A percentile compares a stretch with the other conserved stretches of the same genome.
phyloP scores from a whole-genome alignment of 176 grass and related monocot genomes.

The Sorghum bicolor region DNA sequence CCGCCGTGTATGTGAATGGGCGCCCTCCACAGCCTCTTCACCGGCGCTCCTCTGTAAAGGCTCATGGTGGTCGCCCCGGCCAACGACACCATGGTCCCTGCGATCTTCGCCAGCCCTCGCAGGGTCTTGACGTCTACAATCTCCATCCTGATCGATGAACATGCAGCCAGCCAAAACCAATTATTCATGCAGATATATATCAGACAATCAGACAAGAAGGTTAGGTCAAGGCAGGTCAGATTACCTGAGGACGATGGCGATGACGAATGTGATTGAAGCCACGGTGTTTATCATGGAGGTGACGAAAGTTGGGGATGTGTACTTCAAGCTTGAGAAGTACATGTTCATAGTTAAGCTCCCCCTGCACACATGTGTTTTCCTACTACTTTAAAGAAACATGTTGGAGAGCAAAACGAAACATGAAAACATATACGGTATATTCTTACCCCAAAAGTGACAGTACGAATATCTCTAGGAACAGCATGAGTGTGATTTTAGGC shows the following conservation, averaged over 20 bases:
- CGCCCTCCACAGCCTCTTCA: slow-evolving; percentile 45
- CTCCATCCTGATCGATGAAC: slow-evolving; percentile 46
- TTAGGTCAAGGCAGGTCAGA: too few relatives aligned
- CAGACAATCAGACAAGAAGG: too few relatives aligned
- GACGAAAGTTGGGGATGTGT: slow-evolving; percentile 84
- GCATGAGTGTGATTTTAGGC: slow-evolving; percentile 66
- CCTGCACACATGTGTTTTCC: slow-evolving; percentile 39
- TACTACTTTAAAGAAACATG: too few relatives aligned
- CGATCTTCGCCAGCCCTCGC: slow-evolving; percentile 56
- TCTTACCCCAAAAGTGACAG: slow-evolving; percentile 84
- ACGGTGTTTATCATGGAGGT: slow-evolving; percentile 65
- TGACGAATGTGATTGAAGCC: slow-evolving; percentile 76
- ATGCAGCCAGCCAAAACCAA: too few relatives aligned
- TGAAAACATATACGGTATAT: neutral
- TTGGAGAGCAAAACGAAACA: neutral
- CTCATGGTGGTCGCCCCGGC: slow-evolving; percentile 84
- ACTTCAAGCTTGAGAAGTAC: slow-evolving; percentile 83
- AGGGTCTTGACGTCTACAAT: slow-evolving; percentile 51
- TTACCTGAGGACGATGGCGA: slow-evolving; percentile 57
- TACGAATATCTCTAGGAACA: slow-evolving; percentile 70
- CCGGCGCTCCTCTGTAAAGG: slow-evolving; percentile 64
- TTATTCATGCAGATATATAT: too few relatives aligned
- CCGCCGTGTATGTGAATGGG: slow-evolving; percentile 43
- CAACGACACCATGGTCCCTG: slow-evolving; percentile 59
- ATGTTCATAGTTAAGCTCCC: slow-evolving; percentile 87